Percentiles rank a stretch among this genome's conserved stretches.
Evolutionary conservation across 148 eudicot genomes (phyloP).

Genomic region (Mesembryanthemum crystallinum): DNA sequence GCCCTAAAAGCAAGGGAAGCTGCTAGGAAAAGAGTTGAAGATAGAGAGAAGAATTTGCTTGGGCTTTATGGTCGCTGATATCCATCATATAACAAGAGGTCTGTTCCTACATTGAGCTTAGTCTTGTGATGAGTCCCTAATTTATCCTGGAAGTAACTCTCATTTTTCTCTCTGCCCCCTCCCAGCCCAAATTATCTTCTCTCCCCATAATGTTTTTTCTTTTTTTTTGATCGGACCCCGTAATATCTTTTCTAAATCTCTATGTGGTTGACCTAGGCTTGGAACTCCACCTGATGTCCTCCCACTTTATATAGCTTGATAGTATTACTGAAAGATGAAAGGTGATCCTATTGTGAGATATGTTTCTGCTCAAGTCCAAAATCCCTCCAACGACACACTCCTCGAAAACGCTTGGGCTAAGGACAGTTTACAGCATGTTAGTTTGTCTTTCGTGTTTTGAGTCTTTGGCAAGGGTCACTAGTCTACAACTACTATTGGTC

Average conservation of each 20-base stretch:
- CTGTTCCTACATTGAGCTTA: not conserved
- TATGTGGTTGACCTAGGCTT: not conserved
- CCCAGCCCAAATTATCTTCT: too few relatives aligned
- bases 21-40: conserved; percentile 86
- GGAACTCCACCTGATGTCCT: not conserved
- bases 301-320: not conserved
- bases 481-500: not conserved
- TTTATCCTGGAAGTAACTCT: not conserved
- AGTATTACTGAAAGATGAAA: not conserved
- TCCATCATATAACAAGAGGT: not conserved
- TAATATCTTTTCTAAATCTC: not conserved
- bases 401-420: too few relatives aligned
- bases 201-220: too few relatives aligned
- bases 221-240: too few relatives aligned
- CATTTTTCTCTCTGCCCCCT: not conserved
- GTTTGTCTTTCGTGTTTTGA: not conserved
- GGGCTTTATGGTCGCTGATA: conserved; percentile 68
- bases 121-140: not conserved
- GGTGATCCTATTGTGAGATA: not conserved
- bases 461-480: not conserved
- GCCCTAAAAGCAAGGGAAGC: conserved; percentile 96
- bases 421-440: not conserved
- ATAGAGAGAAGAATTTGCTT: conserved; percentile 62
- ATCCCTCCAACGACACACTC: not conserved
- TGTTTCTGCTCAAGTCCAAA: not conserved